A percentile compares a stretch with the other conserved stretches of the same genome.
These are phyloP conservation scores for Arxiozyma heterogenica DNA, from an alignment of 1,139 yeast species.

Conservation along the genomic window DNA sequence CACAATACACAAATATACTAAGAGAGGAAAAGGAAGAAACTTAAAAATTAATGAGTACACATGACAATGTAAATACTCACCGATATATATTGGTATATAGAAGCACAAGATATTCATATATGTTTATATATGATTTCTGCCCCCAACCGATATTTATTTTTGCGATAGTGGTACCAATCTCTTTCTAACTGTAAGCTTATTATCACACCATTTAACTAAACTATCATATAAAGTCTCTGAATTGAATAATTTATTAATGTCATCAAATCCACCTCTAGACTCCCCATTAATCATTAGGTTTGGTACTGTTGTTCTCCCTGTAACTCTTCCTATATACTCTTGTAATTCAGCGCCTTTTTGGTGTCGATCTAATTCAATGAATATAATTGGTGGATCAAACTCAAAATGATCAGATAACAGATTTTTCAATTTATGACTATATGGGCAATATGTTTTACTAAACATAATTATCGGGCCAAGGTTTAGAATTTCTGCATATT, in stretches of 20 bases:
- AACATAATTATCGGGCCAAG: slow-evolving; percentile 65
- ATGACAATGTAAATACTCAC: no score
- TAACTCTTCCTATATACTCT: slow-evolving; percentile 43
- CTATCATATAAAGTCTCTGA: slow-evolving; percentile 13
- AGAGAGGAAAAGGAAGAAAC: background rate
- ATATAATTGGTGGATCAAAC: slow-evolving; percentile 59
- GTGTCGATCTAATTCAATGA: slow-evolving; percentile 79
- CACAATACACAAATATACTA: background rate
- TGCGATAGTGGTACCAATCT: background rate
- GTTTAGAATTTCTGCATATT: slow-evolving; percentile 47
- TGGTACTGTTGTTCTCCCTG: slow-evolving; percentile 66
- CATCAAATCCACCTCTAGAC: slow-evolving; percentile 76
- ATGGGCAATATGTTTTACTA: slow-evolving; percentile 69
- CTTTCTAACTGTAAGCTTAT: slow-evolving; percentile 13
- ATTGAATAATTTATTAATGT: slow-evolving; percentile 52
- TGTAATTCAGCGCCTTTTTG: slow-evolving; percentile 56
- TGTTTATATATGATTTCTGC: no score
- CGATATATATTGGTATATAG: no score
- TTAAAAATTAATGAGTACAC: no score
- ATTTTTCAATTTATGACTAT: slow-evolving; percentile 59
- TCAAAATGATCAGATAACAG: slow-evolving; percentile 55
- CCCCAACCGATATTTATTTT: background rate
- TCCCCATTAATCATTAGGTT: slow-evolving; percentile 55
- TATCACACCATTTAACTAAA: slow-evolving; percentile 20
- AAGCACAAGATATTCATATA: background rate